phyloP scores from a whole-genome alignment of 2,329 filamentous ascomycete genomes.

The Alternaria novae-zelandiae region DNA sequence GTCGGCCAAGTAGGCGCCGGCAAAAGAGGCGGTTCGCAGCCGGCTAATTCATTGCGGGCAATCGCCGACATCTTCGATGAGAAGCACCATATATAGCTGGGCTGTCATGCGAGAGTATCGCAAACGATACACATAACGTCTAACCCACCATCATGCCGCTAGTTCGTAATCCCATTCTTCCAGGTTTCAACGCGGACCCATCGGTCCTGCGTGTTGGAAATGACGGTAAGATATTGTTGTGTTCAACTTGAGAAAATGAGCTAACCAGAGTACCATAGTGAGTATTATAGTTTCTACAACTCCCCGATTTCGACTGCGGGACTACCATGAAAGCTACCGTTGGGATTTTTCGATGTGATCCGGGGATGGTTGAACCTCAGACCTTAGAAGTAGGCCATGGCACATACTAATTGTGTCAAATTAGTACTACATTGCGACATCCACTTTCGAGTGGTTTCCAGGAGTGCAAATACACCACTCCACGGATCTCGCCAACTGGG shows the following conservation, averaged over 20 bases:
- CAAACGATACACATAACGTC: not conserved
- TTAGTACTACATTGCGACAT: constrained; percentile 65
- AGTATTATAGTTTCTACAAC: constrained; percentile 1
- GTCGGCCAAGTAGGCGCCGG: constrained; percentile 13
- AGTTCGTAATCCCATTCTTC: constrained; percentile 60
- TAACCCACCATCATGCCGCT: constrained; percentile 34
- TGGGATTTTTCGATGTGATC: not conserved
- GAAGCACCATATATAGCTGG: not conserved
- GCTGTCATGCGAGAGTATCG: not conserved
- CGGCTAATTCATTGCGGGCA: constrained; percentile 11
- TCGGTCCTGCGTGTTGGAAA: constrained; percentile 59
- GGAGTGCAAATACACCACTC: constrained; percentile 62
- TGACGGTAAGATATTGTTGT: constrained; percentile 38
- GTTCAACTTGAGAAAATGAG: not conserved
- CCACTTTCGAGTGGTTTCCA: constrained; percentile 68
- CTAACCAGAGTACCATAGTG: constrained; percentile 4
- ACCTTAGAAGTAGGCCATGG: not conserved
- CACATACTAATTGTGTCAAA: not conserved
- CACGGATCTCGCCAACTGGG: constrained; percentile 60
- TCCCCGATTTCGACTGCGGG: not conserved
- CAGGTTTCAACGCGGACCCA: constrained; percentile 68
- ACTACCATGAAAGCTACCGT: not conserved
- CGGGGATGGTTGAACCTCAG: not conserved
- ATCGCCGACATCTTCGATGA: not conserved
- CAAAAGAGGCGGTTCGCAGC: constrained; percentile 8